phyloP scores from a whole-genome alignment of 805 yeast species.

The Spathaspora boniae region DNA sequence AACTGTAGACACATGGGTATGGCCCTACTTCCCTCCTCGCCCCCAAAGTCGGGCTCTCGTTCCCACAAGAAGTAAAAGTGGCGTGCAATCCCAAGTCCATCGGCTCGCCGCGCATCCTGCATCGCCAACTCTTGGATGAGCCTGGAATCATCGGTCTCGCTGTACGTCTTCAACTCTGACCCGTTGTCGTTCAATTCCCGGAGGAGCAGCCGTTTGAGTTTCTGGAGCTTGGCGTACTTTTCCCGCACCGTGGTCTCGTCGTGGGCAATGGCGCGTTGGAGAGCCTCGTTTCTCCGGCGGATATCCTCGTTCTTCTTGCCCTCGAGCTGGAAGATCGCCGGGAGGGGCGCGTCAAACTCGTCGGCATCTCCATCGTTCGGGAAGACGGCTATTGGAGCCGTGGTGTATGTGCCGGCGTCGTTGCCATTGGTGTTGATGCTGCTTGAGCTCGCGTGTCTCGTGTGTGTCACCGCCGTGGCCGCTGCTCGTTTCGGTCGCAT shows the following conservation, averaged over 20 bases:
- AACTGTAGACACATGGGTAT: too few relatives aligned
- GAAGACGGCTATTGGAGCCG: too few relatives aligned
- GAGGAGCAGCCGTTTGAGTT: constrained; percentile 15
- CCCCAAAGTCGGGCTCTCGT: too few relatives aligned
- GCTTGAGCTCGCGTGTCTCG: too few relatives aligned
- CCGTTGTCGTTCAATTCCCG: constrained; percentile 33
- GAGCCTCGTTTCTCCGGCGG: constrained; percentile 16
- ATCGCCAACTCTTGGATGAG: constrained; percentile 17
- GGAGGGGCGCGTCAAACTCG: constrained; percentile 21
- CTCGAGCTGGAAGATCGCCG: constrained; percentile 26
- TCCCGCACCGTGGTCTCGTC: constrained; percentile 15
- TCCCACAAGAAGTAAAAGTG: constrained; percentile 23
- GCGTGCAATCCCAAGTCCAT: constrained; percentile 10
- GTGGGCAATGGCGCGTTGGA: constrained; percentile 16
- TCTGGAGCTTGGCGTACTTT: constrained; percentile 14
- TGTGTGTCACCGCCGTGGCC: too few relatives aligned
- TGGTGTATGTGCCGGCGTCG: too few relatives aligned
- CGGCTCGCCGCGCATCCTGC: constrained; percentile 5
- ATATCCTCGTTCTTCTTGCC: constrained; percentile 25
- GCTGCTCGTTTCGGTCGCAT: too few relatives aligned
- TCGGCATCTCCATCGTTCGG: constrained; percentile 5
- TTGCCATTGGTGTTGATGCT: too few relatives aligned
- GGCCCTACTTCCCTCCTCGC: too few relatives aligned
- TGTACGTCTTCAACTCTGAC: constrained; percentile 13
- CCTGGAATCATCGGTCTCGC: constrained; percentile 14